These are phyloP conservation scores for Holtermannia corniformis DNA, from an alignment of 768 basidiomycete species.

Conservation along the genomic window DNA sequence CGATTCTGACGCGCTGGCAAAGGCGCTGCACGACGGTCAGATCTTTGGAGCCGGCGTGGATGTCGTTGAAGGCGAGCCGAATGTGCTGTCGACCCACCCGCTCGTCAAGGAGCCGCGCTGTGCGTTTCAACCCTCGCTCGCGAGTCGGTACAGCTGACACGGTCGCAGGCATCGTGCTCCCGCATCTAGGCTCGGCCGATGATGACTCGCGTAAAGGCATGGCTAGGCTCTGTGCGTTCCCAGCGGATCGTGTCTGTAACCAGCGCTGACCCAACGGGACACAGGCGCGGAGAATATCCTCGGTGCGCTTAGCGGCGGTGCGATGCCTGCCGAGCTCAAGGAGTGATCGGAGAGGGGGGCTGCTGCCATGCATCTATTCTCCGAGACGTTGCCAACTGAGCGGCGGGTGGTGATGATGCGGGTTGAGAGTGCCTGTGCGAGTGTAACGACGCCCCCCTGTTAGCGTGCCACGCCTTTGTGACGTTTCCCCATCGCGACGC, in stretches of 20 bases:
- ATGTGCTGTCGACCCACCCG: slow-evolving; percentile 62
- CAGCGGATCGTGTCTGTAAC: not conserved
- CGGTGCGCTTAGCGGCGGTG: not conserved
- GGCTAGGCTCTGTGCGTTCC: slow-evolving; percentile 53
- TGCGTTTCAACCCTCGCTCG: slow-evolving; percentile 16
- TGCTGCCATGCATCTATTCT: too few relatives aligned
- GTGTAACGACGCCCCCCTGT: too few relatives aligned
- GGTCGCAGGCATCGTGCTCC: slow-evolving; percentile 61
- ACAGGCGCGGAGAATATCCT: slow-evolving; percentile 5
- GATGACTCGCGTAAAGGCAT: slow-evolving; percentile 72
- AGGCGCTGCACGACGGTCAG: slow-evolving; percentile 63
- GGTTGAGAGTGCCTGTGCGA: too few relatives aligned
- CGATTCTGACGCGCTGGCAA: slow-evolving; percentile 77
- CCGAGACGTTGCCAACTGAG: too few relatives aligned
- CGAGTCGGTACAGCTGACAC: not conserved
- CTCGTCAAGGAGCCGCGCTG: slow-evolving; percentile 68
- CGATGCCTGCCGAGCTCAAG: slow-evolving; percentile 4
- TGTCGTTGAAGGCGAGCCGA: slow-evolving; percentile 86
- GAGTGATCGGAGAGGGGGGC: too few relatives aligned
- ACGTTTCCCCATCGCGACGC: too few relatives aligned
- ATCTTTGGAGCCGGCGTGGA: slow-evolving; percentile 91
- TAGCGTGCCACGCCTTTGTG: too few relatives aligned
- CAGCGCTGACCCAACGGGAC: not conserved
- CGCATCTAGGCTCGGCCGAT: slow-evolving; percentile 87
- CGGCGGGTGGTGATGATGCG: too few relatives aligned